A percentile compares a stretch with the other conserved stretches of the same genome.
Conservation (phyloP, 306 rosid species). For the Potentilla sterilis region DNA sequence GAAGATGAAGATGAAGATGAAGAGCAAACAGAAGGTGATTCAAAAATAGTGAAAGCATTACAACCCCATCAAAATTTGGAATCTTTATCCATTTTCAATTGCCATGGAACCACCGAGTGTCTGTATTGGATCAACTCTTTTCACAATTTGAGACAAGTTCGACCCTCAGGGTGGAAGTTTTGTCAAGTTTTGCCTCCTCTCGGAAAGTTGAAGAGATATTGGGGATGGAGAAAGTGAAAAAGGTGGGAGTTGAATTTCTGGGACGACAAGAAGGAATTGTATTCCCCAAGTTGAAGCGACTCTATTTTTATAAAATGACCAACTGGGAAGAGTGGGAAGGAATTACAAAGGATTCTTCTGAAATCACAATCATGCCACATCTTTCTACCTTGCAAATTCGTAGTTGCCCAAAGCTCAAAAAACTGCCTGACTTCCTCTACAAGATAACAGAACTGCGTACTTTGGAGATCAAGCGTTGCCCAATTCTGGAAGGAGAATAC, state of each 20-base stretch:
- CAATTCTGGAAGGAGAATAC: not conserved
- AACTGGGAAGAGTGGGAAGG: too few species aligned
- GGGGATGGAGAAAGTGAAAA: not conserved
- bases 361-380: not conserved
- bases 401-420: not conserved
- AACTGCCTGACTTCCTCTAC: not conserved
- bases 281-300: too few species aligned
- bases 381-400: not conserved
- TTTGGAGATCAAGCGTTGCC: not conserved
- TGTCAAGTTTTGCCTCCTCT: conserved; percentile 17
- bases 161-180: rapidly evolving
- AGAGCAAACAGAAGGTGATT: not conserved
- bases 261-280: too few species aligned
- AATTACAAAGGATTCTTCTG: too few species aligned
- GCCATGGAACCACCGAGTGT: not conserved
- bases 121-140: not conserved
- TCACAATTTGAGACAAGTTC: not conserved
- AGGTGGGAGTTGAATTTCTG: too few species aligned
- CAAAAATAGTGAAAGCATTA: conserved; percentile 3
- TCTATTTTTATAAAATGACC: too few species aligned
- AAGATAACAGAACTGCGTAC: not conserved
- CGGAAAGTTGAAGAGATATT: not conserved
- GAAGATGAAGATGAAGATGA: too few species aligned
- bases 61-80: conserved; percentile 13
- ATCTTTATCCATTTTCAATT: not conserved